A percentile compares a stretch with the other conserved stretches of the same genome.
These are phyloP conservation scores for Inga oerstediana DNA, from an alignment of 306 rosid species.

Conservation along the genomic window DNA sequence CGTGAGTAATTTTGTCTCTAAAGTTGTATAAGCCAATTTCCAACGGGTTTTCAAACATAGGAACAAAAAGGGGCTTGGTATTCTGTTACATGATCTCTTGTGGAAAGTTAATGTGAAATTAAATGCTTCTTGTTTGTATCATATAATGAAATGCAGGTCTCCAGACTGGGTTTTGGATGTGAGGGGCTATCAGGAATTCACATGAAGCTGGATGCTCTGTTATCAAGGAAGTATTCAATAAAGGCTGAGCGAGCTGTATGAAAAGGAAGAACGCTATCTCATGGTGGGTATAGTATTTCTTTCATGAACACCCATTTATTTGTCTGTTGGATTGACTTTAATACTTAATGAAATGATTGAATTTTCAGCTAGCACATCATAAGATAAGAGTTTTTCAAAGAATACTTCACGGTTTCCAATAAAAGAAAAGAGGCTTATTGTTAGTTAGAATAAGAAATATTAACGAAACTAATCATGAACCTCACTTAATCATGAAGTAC, in stretches of 20 bases:
- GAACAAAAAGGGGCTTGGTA: not conserved
- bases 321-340: no score
- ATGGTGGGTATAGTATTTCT: no score
- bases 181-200: constrained; percentile 68
- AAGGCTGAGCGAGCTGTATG: no score
- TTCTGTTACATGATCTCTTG: not conserved
- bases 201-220: constrained; percentile 68
- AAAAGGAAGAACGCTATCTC: no score
- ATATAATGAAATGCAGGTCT: constrained; percentile 53
- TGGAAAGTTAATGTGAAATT: not conserved
- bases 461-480: not conserved
- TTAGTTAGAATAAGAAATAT: not conserved
- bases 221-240: constrained; percentile 1
- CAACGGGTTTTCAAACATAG: not conserved
- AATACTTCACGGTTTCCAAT: no score
- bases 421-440: not conserved
- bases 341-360: no score
- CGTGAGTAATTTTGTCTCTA: not conserved
- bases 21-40: not conserved
- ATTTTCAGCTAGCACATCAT: no score
- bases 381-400: no score
- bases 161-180: constrained; percentile 89
- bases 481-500: not conserved
- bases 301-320: no score
- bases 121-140: not conserved